Evolutionary conservation across 306 rosid species (phyloP).

Genomic region (Luffa acutangula): DNA sequence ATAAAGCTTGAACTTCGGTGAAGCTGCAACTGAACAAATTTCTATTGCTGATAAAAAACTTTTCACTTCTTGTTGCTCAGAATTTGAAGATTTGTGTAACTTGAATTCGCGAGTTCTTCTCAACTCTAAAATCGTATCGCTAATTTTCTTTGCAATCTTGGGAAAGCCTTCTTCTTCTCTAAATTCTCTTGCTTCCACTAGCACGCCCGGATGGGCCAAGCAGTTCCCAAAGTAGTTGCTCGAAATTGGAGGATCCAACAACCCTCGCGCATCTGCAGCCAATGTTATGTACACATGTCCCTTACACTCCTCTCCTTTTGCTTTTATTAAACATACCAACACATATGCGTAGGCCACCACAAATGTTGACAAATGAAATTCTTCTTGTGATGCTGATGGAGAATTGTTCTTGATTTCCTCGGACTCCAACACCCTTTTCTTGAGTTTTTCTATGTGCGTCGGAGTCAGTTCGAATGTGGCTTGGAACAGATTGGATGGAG

Average conservation of each 20-base stretch:
- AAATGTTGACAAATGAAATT: constrained; percentile 24
- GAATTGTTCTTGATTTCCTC: too few relatives aligned
- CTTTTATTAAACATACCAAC: constrained; percentile 16
- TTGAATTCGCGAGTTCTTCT: too few relatives aligned
- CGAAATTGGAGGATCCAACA: constrained; percentile 8
- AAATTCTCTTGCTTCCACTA: background rate
- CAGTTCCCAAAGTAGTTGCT: constrained; percentile 38
- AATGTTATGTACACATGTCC: accelerated
- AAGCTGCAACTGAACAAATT: background rate
- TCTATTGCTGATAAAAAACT: background rate
- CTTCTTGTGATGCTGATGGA: background rate
- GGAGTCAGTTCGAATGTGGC: constrained; percentile 22
- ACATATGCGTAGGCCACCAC: constrained; percentile 17
- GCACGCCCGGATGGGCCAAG: background rate
- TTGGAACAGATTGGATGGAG: constrained; percentile 3
- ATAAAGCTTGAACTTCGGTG: background rate
- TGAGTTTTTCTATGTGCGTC: background rate
- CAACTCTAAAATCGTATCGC: background rate
- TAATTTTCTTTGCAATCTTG: background rate
- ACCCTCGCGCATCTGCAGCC: constrained; percentile 18
- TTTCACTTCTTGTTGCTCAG: accelerated
- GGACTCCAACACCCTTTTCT: background rate
- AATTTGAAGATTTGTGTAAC: background rate
- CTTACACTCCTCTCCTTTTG: background rate
- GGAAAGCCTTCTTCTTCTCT: constrained; percentile 16